Conservation (phyloP, 2,329 filamentous ascomycete species). For the Elsinoe batatas region DNA sequence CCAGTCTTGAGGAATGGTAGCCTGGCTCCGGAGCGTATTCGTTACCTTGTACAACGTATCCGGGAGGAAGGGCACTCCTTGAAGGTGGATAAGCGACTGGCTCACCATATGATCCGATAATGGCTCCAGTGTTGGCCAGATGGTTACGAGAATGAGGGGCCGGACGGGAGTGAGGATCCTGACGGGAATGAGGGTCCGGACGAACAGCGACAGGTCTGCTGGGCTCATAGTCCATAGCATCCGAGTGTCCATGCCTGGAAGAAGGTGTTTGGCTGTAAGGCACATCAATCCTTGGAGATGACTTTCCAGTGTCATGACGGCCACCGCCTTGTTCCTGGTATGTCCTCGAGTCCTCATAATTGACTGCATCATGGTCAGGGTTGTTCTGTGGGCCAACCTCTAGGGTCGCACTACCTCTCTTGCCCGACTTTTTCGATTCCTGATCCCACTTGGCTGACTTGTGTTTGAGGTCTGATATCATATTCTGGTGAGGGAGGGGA, state of each 20-base stretch:
- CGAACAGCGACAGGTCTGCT: not conserved
- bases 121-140: slow-evolving; percentile 19
- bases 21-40: slow-evolving; percentile 23
- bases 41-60: slow-evolving; percentile 27
- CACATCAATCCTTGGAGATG: slow-evolving; percentile 24
- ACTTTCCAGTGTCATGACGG: slow-evolving; percentile 1
- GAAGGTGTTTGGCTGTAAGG: slow-evolving; percentile 19
- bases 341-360: slow-evolving; percentile 35
- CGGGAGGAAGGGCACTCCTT: slow-evolving; percentile 23
- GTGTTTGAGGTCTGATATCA: slow-evolving; percentile 40
- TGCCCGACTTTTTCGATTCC: slow-evolving; percentile 27
- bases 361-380: slow-evolving; percentile 36
- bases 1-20: slow-evolving; percentile 9
- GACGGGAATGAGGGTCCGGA: slow-evolving; percentile 6
- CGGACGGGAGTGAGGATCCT: not conserved
- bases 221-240: not conserved
- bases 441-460: slow-evolving; percentile 39
- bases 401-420: slow-evolving; percentile 38
- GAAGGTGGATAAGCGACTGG: slow-evolving; percentile 18
- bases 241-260: slow-evolving; percentile 4
- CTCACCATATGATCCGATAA: slow-evolving; percentile 13
- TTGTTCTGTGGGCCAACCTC: slow-evolving; percentile 22
- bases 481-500: slow-evolving; percentile 29
- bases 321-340: slow-evolving; percentile 33
- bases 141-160: slow-evolving; percentile 5